These are phyloP conservation scores for Nectriaceae sp. DNA, from an alignment of 2,329 filamentous ascomycete species.

Conservation along the genomic window DNA sequence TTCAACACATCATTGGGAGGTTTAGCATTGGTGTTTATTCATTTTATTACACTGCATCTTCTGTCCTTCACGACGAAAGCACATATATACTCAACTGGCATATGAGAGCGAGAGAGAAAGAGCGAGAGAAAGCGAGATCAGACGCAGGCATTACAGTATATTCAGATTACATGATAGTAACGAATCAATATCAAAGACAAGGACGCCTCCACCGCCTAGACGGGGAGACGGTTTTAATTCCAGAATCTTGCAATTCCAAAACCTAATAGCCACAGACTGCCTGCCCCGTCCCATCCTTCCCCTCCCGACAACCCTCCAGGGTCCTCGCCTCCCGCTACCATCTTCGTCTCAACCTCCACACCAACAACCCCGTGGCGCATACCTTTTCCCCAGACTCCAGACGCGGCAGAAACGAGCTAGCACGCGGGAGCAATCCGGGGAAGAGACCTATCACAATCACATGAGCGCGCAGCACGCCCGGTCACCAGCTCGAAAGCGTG, in stretches of 20 bases:
- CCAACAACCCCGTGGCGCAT: conserved; percentile 15
- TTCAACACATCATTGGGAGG: background rate
- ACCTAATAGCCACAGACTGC: too few relatives aligned
- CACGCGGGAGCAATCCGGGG: background rate
- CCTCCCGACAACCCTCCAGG: background rate
- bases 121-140: too few relatives aligned
- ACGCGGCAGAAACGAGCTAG: conserved; percentile 6
- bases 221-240: too few relatives aligned
- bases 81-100: too few relatives aligned
- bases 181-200: too few relatives aligned
- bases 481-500: background rate
- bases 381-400: conserved; percentile 16
- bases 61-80: conserved; percentile 12
- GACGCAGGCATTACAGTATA: too few relatives aligned
- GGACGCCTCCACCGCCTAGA: too few relatives aligned
- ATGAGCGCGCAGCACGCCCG: background rate
- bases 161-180: too few relatives aligned
- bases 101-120: too few relatives aligned
- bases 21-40: conserved; percentile 2
- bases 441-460: background rate
- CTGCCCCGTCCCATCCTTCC: too few relatives aligned
- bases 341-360: conserved; percentile 4
- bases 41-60: conserved; percentile 3
- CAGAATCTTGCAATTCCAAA: too few relatives aligned
- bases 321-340: background rate